Base-by-base conservation (phyloP, 2,329 filamentous ascomycete genomes). In the Biscogniauxia marginata region DNA sequence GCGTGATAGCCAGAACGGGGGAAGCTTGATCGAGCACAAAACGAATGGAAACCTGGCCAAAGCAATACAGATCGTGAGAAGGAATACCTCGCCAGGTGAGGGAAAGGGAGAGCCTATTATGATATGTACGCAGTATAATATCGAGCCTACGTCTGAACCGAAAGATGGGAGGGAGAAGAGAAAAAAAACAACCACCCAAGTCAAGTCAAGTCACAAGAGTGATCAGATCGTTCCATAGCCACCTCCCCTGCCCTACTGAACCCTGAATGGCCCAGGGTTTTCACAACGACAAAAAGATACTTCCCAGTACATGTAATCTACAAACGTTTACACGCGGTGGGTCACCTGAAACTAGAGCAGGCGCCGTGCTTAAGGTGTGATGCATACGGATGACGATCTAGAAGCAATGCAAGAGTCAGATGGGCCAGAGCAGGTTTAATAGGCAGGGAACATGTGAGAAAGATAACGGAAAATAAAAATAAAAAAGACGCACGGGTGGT, bases 251-350 rank as follows among this genome's bases (percentile, higher is more conserved):
- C 30, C 30, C 30, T 39, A 39, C 30, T 16, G n/a, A 16, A 39
- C 30, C 30, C 30, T 39, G 30, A 39, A 39, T 39, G 30, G n/a
- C 7, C 30, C 30, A 7, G 6, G 30, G 30, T 39, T n/a, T 6
- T 39, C 30, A 39, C 13, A 39, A 6, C 30, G n/a, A 9, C 13
- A 16, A 16, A 39, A 7, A n/a, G 25, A 25, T 52, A 52, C 49
- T 18, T 52, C 3, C n/a, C 13, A 39, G 46, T 60, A 62, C 57
- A 57, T 57, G 7, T 43, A 6, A 13, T 24, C 30, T 43, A 43
- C 49, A 43, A 21, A 20, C 52, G 25, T 58, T 11, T 16, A 11
- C 13, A 39, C 13, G 30, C 30, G 30, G 30, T 39, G 30, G 30
- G 30, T 16, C 30, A 16, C n/a, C 30, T 39, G 9, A 39, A 11